Percentiles rank a stretch among this genome's conserved stretches.
phyloP scores from a whole-genome alignment of 2,329 filamentous ascomycete genomes.

The Fusarium transvaalense region DNA sequence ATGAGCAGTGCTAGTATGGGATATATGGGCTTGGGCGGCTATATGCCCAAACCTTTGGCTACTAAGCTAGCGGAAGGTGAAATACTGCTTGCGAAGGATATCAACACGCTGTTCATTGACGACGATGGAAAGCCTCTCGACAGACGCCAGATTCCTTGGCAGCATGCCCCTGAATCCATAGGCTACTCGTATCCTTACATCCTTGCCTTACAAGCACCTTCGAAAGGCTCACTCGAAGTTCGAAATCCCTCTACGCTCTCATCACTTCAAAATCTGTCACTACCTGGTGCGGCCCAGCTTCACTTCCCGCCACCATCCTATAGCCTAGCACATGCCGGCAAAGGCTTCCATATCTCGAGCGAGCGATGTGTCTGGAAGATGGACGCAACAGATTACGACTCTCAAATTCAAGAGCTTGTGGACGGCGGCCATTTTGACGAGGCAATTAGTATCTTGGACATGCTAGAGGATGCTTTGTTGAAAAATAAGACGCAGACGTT shows the following conservation, averaged over 20 bases:
- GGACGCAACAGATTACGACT: conserved; percentile 91
- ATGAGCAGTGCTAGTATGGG: conserved; percentile 91
- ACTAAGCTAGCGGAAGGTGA: conserved; percentile 85
- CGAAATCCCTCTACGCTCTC: conserved; percentile 92
- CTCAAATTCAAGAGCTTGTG: conserved; percentile 86
- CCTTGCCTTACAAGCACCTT: conserved; percentile 83
- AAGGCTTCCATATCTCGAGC: conserved; percentile 93
- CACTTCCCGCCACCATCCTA: conserved; percentile 94
- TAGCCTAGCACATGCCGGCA: conserved; percentile 94
- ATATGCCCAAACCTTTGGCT: conserved; percentile 90
- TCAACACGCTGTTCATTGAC: conserved; percentile 93
- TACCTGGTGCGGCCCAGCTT: conserved; percentile 85
- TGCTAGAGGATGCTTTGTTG: conserved; percentile 93
- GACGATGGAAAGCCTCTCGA: conserved; percentile 84
- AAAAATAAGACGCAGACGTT: conserved; percentile 84
- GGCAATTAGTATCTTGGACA: conserved; percentile 86
- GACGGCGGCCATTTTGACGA: conserved; percentile 83
- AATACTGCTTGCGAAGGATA: conserved; percentile 95
- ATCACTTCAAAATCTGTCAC: conserved; percentile 84
- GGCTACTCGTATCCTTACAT: conserved; percentile 98
- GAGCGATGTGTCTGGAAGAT: conserved; percentile 96
- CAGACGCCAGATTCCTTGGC: conserved; percentile 93
- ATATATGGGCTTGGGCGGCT: conserved; percentile 94
- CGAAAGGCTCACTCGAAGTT: conserved; percentile 88
- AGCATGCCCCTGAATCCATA: conserved; percentile 85